phyloP scores from a whole-genome alignment of 176 grass and related monocot genomes.

The Echinochloa phyllopogon region DNA sequence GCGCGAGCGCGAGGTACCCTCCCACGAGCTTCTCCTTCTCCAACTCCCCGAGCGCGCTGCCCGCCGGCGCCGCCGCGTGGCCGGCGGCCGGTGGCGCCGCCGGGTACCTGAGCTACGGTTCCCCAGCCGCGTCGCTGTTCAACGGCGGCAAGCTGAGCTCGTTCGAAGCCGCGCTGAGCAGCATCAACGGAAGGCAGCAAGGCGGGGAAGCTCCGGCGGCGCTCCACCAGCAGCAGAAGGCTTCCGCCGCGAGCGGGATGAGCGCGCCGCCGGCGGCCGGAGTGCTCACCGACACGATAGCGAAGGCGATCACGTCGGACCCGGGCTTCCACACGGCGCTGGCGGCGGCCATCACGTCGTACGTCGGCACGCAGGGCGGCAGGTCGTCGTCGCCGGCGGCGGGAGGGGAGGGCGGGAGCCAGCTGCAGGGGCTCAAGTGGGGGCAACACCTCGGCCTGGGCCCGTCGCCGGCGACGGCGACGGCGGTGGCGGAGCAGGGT shows the following conservation, averaged over 20 bases:
- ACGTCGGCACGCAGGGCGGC: slow-evolving; percentile 60
- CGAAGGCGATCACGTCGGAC: slow-evolving; percentile 76
- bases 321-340: slow-evolving; percentile 78
- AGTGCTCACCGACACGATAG: slow-evolving; percentile 67
- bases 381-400: slow-evolving; percentile 10
- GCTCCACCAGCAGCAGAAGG: slow-evolving; percentile 50
- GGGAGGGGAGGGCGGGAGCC: neutral
- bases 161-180: slow-evolving; percentile 33
- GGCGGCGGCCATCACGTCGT: slow-evolving; percentile 72
- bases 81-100: slow-evolving; percentile 5
- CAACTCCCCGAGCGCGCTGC: slow-evolving; percentile 47
- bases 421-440: slow-evolving; percentile 43
- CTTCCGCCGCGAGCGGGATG: slow-evolving; percentile 4
- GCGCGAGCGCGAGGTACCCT: slow-evolving; percentile 55
- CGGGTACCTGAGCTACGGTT: slow-evolving; percentile 60
- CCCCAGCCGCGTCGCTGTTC: slow-evolving; percentile 33
- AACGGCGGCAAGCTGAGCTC: slow-evolving; percentile 40
- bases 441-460: slow-evolving; percentile 56
- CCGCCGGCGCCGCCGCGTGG: slow-evolving; percentile 43
- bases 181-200: slow-evolving; percentile 40
- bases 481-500: slow-evolving; percentile 13
- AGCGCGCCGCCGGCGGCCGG: slow-evolving; percentile 8
- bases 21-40: slow-evolving; percentile 81
- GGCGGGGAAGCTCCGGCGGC: neutral
- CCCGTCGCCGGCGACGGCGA: slow-evolving; percentile 15